Evolutionary conservation across 257 asterid genomes (phyloP).

Genomic region (Penstemon davidsonii): DNA sequence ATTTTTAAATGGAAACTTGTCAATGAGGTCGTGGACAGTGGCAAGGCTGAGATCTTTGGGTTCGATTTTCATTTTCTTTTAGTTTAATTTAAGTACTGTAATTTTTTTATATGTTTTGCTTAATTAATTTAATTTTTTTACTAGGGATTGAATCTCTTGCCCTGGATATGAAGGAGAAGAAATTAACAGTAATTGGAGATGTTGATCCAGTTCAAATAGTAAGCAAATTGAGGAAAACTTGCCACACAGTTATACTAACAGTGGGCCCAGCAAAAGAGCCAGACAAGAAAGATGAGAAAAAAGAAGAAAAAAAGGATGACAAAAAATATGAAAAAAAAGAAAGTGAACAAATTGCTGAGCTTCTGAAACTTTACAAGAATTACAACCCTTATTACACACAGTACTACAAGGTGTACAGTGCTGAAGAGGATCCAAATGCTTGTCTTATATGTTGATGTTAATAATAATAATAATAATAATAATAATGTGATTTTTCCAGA

Average conservation of each 20-base stretch:
- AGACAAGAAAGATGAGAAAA: conserved; percentile 34
- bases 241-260: conserved; percentile 43
- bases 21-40: too few species aligned
- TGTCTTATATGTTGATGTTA: conserved; percentile 37
- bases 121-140: too few species aligned
- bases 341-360: conserved; percentile 33
- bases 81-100: too few species aligned
- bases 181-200: conserved; percentile 9
- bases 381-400: conserved; percentile 34
- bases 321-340: conserved; percentile 24
- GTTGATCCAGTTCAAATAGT: conserved; percentile 43
- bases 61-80: too few species aligned
- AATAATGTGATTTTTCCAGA: not conserved
- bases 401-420: conserved; percentile 32
- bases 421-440: conserved; percentile 47
- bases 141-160: conserved; percentile 17
- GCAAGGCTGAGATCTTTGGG: too few species aligned
- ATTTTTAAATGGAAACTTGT: too few species aligned
- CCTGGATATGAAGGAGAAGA: conserved; percentile 12
- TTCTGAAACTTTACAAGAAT: conserved; percentile 28
- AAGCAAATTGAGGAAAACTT: conserved; percentile 44
- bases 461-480: not conserved
- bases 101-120: too few species aligned
- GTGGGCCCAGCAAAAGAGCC: conserved; percentile 58
- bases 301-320: conserved; percentile 25